Percentiles rank a stretch among this genome's conserved stretches.
phyloP scores from a whole-genome alignment of 2,329 filamentous ascomycete genomes.

The Phyllosticta ampelicida region DNA sequence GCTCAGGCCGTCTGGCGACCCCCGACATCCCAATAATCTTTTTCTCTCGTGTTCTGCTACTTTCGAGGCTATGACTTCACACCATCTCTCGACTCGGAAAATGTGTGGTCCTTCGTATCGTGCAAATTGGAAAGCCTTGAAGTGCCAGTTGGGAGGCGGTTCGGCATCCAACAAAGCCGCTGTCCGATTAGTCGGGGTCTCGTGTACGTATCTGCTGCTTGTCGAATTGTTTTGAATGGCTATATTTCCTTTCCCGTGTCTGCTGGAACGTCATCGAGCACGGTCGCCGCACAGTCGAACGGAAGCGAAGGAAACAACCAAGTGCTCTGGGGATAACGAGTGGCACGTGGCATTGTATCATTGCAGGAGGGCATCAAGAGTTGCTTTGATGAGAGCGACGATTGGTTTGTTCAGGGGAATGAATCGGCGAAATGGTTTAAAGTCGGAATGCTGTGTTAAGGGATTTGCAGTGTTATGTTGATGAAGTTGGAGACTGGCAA shows the following conservation, averaged over 20 bases:
- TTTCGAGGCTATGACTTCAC: background rate
- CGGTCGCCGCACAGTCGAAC: background rate
- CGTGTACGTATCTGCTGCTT: background rate
- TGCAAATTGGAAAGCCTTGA: background rate
- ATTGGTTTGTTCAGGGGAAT: background rate
- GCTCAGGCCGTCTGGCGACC: background rate
- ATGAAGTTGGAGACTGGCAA: background rate
- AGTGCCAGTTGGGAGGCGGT: background rate
- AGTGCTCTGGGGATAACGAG: background rate
- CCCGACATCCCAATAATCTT: background rate
- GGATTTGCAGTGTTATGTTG: background rate
- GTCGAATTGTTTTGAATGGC: background rate
- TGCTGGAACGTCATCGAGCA: background rate
- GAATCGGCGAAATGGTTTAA: background rate
- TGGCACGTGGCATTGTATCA: background rate
- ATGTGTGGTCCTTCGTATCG: background rate
- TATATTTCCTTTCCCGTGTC: background rate
- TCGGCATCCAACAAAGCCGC: background rate
- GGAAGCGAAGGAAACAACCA: background rate
- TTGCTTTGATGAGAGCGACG: background rate
- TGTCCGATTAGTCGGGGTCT: background rate
- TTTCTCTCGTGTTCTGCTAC: background rate
- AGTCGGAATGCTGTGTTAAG: background rate
- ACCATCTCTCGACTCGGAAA: background rate
- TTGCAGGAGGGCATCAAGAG: background rate